phyloP scores from a whole-genome alignment of 1,284 basidiomycete genomes.

The Pulchroboletus neoregius region DNA sequence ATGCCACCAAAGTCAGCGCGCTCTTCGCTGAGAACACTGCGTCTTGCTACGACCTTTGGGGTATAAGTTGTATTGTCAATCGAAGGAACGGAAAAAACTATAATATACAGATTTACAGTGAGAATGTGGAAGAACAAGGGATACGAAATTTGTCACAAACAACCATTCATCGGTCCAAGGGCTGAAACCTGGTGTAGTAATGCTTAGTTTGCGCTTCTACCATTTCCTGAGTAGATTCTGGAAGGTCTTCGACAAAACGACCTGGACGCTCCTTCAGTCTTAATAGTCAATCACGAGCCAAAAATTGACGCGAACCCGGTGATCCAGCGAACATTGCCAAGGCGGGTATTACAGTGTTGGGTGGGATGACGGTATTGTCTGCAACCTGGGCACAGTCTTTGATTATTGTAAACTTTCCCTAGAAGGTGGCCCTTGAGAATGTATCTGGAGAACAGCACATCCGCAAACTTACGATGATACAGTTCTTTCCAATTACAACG shows the following conservation, averaged over 20 bases:
- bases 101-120: constrained; percentile 6
- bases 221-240: constrained; percentile 86
- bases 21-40: background rate
- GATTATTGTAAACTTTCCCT: constrained; percentile 97
- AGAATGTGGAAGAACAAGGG: background rate
- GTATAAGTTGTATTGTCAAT: background rate
- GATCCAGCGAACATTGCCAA: constrained; percentile 85
- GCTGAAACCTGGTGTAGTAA: constrained; percentile 66
- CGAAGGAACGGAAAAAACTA: background rate
- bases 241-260: constrained; percentile 76
- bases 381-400: constrained; percentile 91
- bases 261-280: constrained; percentile 44
- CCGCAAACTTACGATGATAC: constrained; percentile 73
- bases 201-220: constrained; percentile 77
- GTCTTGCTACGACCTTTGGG: background rate
- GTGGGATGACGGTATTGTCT: constrained; percentile 86
- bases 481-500: constrained; percentile 93
- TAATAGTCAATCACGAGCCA: background rate
- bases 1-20: no score
- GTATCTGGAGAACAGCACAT: background rate
- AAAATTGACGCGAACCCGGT: constrained; percentile 56
- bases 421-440: constrained; percentile 2
- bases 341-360: constrained; percentile 90
- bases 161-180: constrained; percentile 35
- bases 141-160: background rate